Conservation (phyloP, 2,329 filamentous ascomycete genomes). For the Apiospora phragmitis region DNA sequence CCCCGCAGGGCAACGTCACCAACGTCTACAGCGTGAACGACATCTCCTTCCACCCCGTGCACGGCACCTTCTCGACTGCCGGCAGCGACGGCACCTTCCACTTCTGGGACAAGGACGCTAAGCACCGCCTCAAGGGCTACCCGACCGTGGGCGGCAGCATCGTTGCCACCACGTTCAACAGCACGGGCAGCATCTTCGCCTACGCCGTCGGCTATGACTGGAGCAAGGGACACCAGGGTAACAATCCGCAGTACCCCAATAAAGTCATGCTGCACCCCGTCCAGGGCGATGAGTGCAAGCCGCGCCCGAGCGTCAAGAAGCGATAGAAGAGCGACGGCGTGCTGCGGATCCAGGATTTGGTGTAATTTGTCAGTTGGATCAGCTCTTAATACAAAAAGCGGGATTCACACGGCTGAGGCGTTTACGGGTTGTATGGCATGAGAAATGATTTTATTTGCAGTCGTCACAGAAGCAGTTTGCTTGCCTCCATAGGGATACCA, state of each 20-base stretch:
- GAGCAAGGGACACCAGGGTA: conserved; percentile 91
- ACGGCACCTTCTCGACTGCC: conserved; percentile 97
- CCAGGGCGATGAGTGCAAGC: conserved; percentile 61
- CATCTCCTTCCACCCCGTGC: conserved; percentile 94
- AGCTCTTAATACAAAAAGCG: neutral
- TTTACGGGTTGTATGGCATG: conserved; percentile 3
- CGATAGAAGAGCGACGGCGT: neutral
- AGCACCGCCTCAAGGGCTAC: conserved; percentile 87
- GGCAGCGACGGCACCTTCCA: conserved; percentile 96
- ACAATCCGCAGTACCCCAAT: conserved; percentile 71
- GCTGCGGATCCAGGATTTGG: neutral
- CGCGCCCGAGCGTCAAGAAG: conserved; percentile 60
- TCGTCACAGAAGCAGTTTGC: neutral
- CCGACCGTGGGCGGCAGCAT: conserved; percentile 84
- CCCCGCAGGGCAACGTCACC: conserved; percentile 70
- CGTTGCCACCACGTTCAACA: conserved; percentile 88
- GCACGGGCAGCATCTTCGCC: conserved; percentile 78
- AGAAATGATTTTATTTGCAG: conserved; percentile 5
- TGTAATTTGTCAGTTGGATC: neutral
- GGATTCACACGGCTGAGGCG: neutral
- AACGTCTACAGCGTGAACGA: conserved; percentile 96
- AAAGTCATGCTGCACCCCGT: conserved; percentile 88
- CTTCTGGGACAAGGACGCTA: conserved; percentile 93
- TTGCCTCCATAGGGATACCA: conserved; percentile 8
- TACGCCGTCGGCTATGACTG: conserved; percentile 96